phyloP scores from a whole-genome alignment of 1,139 yeast species.

The Lodderomyces jiufengensis region DNA sequence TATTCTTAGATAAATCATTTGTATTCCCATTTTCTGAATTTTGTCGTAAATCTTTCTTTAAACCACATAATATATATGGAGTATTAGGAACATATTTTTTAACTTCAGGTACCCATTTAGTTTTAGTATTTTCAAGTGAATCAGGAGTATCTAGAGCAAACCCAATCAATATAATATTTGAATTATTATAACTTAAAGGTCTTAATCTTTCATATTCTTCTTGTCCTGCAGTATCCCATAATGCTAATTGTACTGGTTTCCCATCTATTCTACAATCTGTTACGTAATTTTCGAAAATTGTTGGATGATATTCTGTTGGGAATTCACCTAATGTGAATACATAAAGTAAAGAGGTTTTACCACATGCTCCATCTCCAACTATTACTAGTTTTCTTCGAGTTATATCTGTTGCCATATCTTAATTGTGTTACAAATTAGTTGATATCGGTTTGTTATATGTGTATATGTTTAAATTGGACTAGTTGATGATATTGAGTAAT shows the following conservation, averaged over 20 bases:
- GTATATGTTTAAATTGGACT: too few relatives aligned
- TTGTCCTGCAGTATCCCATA: conserved; percentile 98
- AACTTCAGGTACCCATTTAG: conserved; percentile 74
- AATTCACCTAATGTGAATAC: conserved; percentile 89
- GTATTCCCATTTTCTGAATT: neutral
- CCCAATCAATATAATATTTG: conserved; percentile 68
- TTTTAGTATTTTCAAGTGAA: conserved; percentile 62
- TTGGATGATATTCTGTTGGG: conserved; percentile 84
- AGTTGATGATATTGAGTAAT: too few relatives aligned
- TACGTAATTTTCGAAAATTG: conserved; percentile 92
- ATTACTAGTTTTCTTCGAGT: conserved; percentile 79
- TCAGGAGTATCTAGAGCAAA: conserved; percentile 70
- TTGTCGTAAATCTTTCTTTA: conserved; percentile 62
- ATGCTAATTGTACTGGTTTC: conserved; percentile 79
- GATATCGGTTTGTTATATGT: too few relatives aligned
- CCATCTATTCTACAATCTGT: conserved; percentile 93
- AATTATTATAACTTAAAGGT: conserved; percentile 79
- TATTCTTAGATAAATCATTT: too few relatives aligned
- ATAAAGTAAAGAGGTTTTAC: conserved; percentile 85
- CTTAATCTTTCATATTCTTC: conserved; percentile 82
- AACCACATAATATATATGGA: conserved; percentile 64
- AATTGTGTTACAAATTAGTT: too few relatives aligned
- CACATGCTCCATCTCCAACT: conserved; percentile 96
- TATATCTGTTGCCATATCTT: conserved; percentile 9
- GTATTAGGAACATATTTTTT: conserved; percentile 62